Percentiles rank a stretch among this genome's conserved stretches.
These are phyloP conservation scores for Plasmodium yoelii DNA, from an alignment of 169 alveolate genomes.

Conservation along the genomic window DNA sequence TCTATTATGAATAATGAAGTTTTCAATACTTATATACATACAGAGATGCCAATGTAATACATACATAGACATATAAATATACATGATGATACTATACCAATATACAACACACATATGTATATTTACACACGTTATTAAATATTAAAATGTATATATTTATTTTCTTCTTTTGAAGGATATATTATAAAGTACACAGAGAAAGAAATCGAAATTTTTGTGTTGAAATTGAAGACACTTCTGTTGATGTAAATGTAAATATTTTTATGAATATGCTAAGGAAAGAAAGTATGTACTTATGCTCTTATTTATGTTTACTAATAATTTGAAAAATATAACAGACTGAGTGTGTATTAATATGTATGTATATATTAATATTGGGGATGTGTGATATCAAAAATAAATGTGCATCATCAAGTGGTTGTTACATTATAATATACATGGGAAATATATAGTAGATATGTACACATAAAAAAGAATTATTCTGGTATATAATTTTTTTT, in stretches of 20 bases:
- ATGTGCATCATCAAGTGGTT: not conserved
- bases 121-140: not conserved
- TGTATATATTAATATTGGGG: not conserved
- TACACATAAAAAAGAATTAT: no score
- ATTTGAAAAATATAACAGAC: not conserved
- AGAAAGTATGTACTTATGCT: slow-evolving; percentile 30
- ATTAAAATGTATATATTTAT: not conserved
- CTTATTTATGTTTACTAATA: not conserved
- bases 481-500: no score
- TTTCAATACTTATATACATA: slow-evolving; percentile 33
- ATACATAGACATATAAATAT: slow-evolving; percentile 11
- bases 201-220: slow-evolving; percentile 50
- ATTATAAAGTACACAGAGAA: slow-evolving; percentile 61
- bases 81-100: not conserved
- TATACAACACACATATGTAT: not conserved
- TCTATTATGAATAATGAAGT: slow-evolving; percentile 66
- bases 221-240: slow-evolving; percentile 70
- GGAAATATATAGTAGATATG: no score
- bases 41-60: slow-evolving; percentile 57
- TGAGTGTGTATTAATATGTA: slow-evolving; percentile 4
- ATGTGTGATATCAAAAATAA: not conserved
- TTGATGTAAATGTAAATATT: slow-evolving; percentile 52
- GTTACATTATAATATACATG: no score
- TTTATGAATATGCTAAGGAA: slow-evolving; percentile 53
- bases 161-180: slow-evolving; percentile 33